Evolutionary conservation across 495 filamentous ascomycete species (phyloP).

Genomic region (Penicillium subrubescens): DNA sequence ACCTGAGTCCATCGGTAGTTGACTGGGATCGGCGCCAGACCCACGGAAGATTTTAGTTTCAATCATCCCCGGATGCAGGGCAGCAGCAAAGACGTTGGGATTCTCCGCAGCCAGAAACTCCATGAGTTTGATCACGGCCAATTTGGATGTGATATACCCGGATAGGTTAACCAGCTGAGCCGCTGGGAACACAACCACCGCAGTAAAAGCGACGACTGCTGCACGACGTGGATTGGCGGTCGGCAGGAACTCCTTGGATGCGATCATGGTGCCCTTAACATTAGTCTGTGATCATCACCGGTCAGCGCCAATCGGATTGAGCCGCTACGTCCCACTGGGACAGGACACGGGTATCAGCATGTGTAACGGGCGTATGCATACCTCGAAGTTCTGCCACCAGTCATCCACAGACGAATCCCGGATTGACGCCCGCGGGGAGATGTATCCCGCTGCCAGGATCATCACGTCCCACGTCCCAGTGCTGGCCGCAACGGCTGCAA

Average conservation of each 20-base stretch:
- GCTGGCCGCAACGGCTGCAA: slow-evolving; percentile 16
- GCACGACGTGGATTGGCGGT: slow-evolving; percentile 35
- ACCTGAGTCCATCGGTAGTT: slow-evolving; percentile 37
- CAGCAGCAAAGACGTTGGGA: slow-evolving; percentile 35
- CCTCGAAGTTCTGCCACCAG: slow-evolving; percentile 43
- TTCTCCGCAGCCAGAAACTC: slow-evolving; percentile 46
- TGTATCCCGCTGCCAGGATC: slow-evolving; percentile 35
- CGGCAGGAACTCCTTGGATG: slow-evolving; percentile 39
- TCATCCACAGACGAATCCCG: slow-evolving; percentile 28
- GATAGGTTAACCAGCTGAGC: slow-evolving; percentile 28
- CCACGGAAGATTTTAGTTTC: slow-evolving; percentile 35
- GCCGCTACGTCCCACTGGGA: neutral
- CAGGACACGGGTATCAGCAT: neutral
- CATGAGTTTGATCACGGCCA: slow-evolving; percentile 38
- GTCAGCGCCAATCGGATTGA: neutral
- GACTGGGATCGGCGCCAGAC: slow-evolving; percentile 23
- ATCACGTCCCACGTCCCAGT: slow-evolving; percentile 40
- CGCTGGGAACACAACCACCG: slow-evolving; percentile 22
- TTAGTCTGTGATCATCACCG: slow-evolving; percentile 34
- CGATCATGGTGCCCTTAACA: slow-evolving; percentile 39
- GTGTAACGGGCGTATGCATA: slow-evolving; percentile 11
- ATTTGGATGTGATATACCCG: slow-evolving; percentile 42
- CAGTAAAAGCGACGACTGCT: slow-evolving; percentile 32
- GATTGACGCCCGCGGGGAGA: slow-evolving; percentile 23
- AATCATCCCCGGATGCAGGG: slow-evolving; percentile 46